Percentiles rank a stretch among this genome's conserved stretches.
Conservation (phyloP, 2,329 filamentous ascomycete genomes). For the Arthrobotrys pseudoclavata region DNA sequence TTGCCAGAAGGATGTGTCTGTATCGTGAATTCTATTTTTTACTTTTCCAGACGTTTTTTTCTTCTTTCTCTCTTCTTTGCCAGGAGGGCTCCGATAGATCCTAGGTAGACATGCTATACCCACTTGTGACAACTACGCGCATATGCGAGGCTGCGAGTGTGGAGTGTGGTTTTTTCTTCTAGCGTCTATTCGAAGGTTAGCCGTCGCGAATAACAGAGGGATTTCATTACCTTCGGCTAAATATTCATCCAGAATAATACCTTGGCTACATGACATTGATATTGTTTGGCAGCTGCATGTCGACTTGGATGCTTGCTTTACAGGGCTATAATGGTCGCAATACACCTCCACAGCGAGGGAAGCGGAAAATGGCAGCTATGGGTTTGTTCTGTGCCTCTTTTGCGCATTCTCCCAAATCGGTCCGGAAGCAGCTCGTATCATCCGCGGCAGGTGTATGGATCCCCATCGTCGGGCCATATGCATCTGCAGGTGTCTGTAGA, state of each 20-base stretch:
- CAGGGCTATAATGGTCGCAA: conserved; percentile 2
- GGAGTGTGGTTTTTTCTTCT: conserved; percentile 18
- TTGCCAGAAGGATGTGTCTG: conserved; percentile 9
- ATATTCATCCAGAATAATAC: conserved; percentile 38
- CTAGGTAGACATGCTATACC: conserved; percentile 46
- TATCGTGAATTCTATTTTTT: conserved; percentile 30
- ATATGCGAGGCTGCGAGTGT: conserved; percentile 48
- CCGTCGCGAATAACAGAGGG: conserved; percentile 31
- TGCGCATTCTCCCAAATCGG: conserved; percentile 28
- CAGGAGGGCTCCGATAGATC: conserved; percentile 18
- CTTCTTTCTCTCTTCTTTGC: neutral
- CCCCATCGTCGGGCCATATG: conserved; percentile 37
- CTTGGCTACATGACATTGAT: conserved; percentile 19
- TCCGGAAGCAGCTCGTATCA: conserved; percentile 48
- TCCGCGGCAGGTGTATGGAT: conserved; percentile 45
- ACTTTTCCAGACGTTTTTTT: conserved; percentile 19
- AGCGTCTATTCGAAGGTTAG: neutral
- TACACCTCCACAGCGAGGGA: neutral
- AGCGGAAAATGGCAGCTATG: conserved; percentile 19
- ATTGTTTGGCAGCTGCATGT: conserved; percentile 25
- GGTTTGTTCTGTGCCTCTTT: conserved; percentile 23
- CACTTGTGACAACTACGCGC: conserved; percentile 52
- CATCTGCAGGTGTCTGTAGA: conserved; percentile 46
- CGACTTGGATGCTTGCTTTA: conserved; percentile 11
- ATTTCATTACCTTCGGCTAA: conserved; percentile 48